Base-by-base conservation (phyloP, 257 asterid species). In the Paraleonurus japonicus region DNA sequence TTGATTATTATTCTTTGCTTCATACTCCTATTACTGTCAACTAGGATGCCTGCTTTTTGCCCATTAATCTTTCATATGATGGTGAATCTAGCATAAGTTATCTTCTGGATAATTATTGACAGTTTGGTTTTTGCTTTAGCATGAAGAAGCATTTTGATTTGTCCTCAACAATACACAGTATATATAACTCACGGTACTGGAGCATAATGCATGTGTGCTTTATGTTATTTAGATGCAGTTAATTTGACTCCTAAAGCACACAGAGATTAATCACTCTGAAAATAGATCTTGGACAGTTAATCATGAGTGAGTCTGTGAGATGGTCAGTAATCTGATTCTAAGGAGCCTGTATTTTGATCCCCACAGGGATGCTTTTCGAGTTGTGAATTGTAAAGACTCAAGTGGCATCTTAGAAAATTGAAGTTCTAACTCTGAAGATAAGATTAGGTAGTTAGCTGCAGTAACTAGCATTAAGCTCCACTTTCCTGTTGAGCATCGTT, bases 381-480 rank as follows among this genome's bases (percentile, higher is more conserved):
- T 69, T 20, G 55, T 35, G 33, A 15, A 32, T 23, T 35, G 26
- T 67, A 63, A 64, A 8, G 17, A 16, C 8, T 45, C 17, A 13
- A 41, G 37, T 64, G 72, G 17, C 62, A 48, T 50, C 26, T 48
- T n/a, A 15, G 63, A 32, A 8, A 33, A n/a, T 32, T 41, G 32
- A 5, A n/a, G 48, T 27, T 28, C 22, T 16, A 59, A 37, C 16
- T 28, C 22, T 16, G 43, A 37, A 27, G 30, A 41, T 45, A 1
- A 15, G 32, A 73, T 26, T 63, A 33, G 77, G 54, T 8, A 35
- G 53, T 16, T 50, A 23, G 27, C 28, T 43, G 61, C 69, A 74
- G 7, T 7, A 30, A 27, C 26, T 32, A 54, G 37, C 10, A 59
- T 28, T 26, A 19, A 16, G 48, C 24, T 43, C 67, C 22, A 45